Percentiles rank a stretch among this genome's conserved stretches.
phyloP scores from a whole-genome alignment of 805 yeast genomes.

The Candida xiaguanensis region DNA sequence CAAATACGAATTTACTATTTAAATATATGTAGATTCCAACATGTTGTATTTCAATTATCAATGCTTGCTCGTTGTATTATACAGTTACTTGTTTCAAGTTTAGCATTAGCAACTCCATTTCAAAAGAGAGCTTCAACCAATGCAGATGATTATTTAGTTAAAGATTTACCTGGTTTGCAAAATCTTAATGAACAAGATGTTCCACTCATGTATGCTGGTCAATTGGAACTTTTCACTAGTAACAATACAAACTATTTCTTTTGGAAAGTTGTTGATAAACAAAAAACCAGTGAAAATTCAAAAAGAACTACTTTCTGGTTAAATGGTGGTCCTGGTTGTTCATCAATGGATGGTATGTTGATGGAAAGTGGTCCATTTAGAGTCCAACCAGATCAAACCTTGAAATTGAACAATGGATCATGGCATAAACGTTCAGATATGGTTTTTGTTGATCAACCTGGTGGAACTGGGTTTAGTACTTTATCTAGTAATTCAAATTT shows the following conservation, averaged over 20 bases:
- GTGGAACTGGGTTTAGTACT: slow-evolving; percentile 86
- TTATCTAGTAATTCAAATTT: slow-evolving; percentile 41
- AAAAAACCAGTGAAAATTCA: slow-evolving; percentile 20
- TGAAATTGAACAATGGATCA: slow-evolving; percentile 63
- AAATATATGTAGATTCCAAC: not conserved
- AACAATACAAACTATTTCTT: slow-evolving; percentile 64
- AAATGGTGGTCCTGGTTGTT: slow-evolving; percentile 98
- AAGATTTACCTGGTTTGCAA: slow-evolving; percentile 35
- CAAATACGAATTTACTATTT: not conserved
- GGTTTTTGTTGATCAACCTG: slow-evolving; percentile 90
- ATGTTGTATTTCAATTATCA: not conserved
- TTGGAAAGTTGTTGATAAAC: slow-evolving; percentile 57
- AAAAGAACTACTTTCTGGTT: slow-evolving; percentile 74
- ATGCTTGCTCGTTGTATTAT: not conserved
- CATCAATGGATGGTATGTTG: slow-evolving; percentile 97
- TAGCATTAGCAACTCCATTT: not conserved
- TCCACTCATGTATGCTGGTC: slow-evolving; percentile 64
- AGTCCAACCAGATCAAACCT: slow-evolving; percentile 40
- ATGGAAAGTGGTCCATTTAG: slow-evolving; percentile 91
- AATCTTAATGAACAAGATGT: slow-evolving; percentile 27
- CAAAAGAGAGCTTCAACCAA: not conserved
- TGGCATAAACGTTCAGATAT: slow-evolving; percentile 82
- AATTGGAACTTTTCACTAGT: slow-evolving; percentile 52
- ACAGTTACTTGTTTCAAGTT: not conserved
- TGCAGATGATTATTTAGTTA: slow-evolving; percentile 20